phyloP scores from a whole-genome alignment of 129 eudicot species.

The Helianthus annuus region DNA sequence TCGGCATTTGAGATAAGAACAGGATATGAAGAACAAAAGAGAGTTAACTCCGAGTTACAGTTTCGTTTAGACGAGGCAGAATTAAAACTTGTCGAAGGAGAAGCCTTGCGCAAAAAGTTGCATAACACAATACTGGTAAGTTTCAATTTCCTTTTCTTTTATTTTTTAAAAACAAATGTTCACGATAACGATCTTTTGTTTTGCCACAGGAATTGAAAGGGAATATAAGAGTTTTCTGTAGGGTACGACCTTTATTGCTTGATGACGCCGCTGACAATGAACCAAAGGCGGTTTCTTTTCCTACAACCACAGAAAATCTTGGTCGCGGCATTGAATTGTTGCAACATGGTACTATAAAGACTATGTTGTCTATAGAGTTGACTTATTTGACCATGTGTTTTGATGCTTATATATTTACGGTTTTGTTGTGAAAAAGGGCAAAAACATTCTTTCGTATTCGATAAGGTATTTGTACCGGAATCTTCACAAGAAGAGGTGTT shows the following conservation, averaged over 20 bases:
- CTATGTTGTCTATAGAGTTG: slow-evolving; percentile 3
- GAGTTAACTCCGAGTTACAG: slow-evolving; percentile 54
- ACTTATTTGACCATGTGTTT: slow-evolving; percentile 2
- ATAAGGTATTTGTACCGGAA: slow-evolving; percentile 86
- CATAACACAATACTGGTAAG: slow-evolving; percentile 91
- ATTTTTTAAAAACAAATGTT: neutral
- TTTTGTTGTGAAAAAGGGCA: slow-evolving; percentile 54
- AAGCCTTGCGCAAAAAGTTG: slow-evolving; percentile 77
- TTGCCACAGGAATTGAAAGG: slow-evolving; percentile 88
- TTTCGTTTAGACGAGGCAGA: slow-evolving; percentile 84
- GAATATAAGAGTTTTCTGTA: slow-evolving; percentile 93
- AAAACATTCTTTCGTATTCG: slow-evolving; percentile 76
- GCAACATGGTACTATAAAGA: slow-evolving; percentile 64
- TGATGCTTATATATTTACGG: neutral
- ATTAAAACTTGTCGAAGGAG: slow-evolving; percentile 78
- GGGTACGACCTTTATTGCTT: slow-evolving; percentile 80
- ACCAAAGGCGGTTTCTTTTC: slow-evolving; percentile 61
- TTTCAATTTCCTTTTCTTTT: neutral
- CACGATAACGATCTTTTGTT: slow-evolving; percentile 15
- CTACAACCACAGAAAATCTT: slow-evolving; percentile 63
- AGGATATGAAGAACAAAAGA: slow-evolving; percentile 76
- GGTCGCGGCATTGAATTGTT: slow-evolving; percentile 82
- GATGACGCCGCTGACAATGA: slow-evolving; percentile 71
- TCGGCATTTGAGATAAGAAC: slow-evolving; percentile 67
- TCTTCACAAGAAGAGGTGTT: slow-evolving; percentile 89